phyloP scores from a whole-genome alignment of 2,329 filamentous ascomycete species.

The Fusarium algeriense region DNA sequence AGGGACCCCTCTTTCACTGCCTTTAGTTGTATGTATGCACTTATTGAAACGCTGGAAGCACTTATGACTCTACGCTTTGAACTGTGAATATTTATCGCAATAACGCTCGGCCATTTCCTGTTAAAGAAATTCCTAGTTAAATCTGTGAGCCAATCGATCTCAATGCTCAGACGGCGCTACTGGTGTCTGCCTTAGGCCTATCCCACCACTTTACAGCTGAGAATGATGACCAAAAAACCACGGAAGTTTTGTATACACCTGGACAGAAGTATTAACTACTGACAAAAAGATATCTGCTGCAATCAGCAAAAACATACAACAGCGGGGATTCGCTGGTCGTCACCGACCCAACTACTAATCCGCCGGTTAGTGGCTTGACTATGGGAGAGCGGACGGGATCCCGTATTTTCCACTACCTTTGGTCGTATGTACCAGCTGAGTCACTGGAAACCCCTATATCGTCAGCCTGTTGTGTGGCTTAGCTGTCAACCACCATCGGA shows the following conservation, averaged over 20 bases:
- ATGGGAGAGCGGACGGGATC: background rate
- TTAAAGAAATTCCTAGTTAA: background rate
- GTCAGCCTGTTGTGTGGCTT: background rate
- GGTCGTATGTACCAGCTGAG: background rate
- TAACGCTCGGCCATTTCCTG: conserved; percentile 4
- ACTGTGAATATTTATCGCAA: background rate
- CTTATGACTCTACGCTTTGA: too few relatives aligned
- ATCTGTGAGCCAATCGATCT: too few relatives aligned
- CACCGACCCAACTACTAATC: conserved; percentile 1
- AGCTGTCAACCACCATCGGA: background rate
- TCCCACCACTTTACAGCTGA: too few relatives aligned
- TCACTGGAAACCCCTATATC: too few relatives aligned
- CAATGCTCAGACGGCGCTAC: too few relatives aligned
- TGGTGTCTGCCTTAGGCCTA: too few relatives aligned
- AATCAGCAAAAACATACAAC: background rate
- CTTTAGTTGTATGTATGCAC: too few relatives aligned
- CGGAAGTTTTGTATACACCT: too few relatives aligned
- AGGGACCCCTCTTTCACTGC: too few relatives aligned
- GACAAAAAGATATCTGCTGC: background rate
- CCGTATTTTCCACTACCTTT: background rate
- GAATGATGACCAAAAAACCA: too few relatives aligned
- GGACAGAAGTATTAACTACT: too few relatives aligned
- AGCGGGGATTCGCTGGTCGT: background rate
- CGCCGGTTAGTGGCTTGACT: background rate
- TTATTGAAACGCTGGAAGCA: too few relatives aligned